Conservation (phyloP, 345 rosid genomes). For the Gossypium anomalum region DNA sequence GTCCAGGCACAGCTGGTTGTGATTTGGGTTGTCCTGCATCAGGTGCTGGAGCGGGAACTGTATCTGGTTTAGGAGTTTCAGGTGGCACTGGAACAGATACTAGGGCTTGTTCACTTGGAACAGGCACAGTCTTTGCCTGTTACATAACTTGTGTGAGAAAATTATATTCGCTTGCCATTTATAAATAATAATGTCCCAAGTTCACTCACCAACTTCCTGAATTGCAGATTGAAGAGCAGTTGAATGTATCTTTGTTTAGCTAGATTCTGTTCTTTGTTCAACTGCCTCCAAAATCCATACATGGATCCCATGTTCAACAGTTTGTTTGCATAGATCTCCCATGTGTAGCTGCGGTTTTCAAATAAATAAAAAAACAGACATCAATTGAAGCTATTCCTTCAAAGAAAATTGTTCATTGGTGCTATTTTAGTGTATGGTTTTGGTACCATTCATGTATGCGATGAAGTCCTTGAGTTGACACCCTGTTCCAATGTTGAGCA, state of each 20-base stretch:
- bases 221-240: slow-evolving; percentile 62
- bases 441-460: slow-evolving; percentile 78
- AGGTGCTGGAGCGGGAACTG: background rate
- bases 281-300: slow-evolving; percentile 76
- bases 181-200: background rate
- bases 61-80: background rate
- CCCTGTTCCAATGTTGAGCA: slow-evolving; percentile 50
- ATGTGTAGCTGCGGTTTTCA: slow-evolving; percentile 64
- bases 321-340: slow-evolving; percentile 74
- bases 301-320: slow-evolving; percentile 76
- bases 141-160: slow-evolving; percentile 18
- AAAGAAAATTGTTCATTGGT: background rate
- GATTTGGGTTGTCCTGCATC: background rate
- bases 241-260: slow-evolving; percentile 76
- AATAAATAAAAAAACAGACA: background rate
- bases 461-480: slow-evolving; percentile 59
- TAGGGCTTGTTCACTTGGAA: slow-evolving; percentile 37
- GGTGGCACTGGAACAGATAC: slow-evolving; percentile 7
- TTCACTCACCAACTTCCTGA: slow-evolving; percentile 59
- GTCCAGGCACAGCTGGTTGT: background rate
- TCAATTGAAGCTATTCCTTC: background rate
- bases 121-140: slow-evolving; percentile 54
- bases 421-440: background rate
- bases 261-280: slow-evolving; percentile 67
- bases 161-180: background rate